Evolutionary conservation across 2,329 filamentous ascomycete species (phyloP).

Genomic region (Lasiodiplodia theobromae): DNA sequence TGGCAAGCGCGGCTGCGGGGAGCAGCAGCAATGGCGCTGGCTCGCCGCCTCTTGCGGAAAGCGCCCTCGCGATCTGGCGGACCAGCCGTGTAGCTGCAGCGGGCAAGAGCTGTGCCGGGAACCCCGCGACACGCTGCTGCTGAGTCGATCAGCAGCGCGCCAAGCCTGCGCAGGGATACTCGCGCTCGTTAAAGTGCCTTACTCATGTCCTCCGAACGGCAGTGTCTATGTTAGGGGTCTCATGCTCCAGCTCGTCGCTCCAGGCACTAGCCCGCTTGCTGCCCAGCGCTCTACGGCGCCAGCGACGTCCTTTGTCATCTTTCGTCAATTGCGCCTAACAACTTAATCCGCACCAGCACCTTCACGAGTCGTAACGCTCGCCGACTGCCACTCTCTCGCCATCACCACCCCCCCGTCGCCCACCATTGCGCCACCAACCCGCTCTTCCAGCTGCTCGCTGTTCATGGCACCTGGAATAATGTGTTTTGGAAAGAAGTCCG

Average conservation of each 20-base stretch:
- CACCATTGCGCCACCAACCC: constrained; percentile 5
- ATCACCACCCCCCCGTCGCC: constrained; percentile 7
- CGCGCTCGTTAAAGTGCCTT: constrained; percentile 10
- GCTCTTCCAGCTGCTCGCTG: constrained; percentile 18
- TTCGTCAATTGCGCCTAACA: constrained; percentile 8
- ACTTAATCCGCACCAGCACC: constrained; percentile 15
- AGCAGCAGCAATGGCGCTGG: background rate
- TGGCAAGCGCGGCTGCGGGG: constrained; percentile 2
- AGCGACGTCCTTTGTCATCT: constrained; percentile 6
- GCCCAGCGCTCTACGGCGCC: constrained; percentile 13
- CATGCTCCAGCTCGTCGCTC: background rate
- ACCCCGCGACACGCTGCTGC: constrained; percentile 11
- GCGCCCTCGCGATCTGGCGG: background rate
- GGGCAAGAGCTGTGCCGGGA: background rate
- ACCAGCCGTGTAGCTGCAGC: background rate
- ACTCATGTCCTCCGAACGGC: constrained; percentile 11
- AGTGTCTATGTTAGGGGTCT: constrained; percentile 19
- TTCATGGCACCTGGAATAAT: constrained; percentile 46
- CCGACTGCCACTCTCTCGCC: background rate
- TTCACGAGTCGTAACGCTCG: background rate
- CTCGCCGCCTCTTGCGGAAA: background rate
- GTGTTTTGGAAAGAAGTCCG: constrained; percentile 60
- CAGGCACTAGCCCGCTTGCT: constrained; percentile 6
- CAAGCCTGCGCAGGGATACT: constrained; percentile 14
- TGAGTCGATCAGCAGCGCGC: background rate